phyloP scores from a whole-genome alignment of 345 rosid genomes.

The Eucalyptus cladocalyx region DNA sequence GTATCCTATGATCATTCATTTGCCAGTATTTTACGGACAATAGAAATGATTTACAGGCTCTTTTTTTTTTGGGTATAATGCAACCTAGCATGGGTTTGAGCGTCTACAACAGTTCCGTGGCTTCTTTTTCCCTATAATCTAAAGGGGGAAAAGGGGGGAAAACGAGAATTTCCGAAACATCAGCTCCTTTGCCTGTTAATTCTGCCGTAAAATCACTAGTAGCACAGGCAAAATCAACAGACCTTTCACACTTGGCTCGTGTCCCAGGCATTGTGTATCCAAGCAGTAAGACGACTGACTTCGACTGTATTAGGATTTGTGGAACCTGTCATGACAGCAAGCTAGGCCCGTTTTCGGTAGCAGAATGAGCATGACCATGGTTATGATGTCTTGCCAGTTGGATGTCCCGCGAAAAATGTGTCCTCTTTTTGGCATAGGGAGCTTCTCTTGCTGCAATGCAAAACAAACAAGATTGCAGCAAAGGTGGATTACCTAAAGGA shows the following conservation, averaged over 20 bases:
- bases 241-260: not conserved
- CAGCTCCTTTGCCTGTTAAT: not conserved
- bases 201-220: not conserved
- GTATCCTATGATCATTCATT: not conserved
- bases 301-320: not conserved
- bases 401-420: conserved; percentile 65
- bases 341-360: conserved; percentile 33
- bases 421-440: conserved; percentile 94
- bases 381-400: conserved; percentile 70
- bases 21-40: not conserved
- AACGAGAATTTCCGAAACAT: not conserved
- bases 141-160: not conserved
- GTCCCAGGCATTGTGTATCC: not conserved
- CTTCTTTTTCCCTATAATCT: not conserved
- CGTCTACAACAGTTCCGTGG: not conserved
- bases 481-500: not conserved
- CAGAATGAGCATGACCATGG: conserved; percentile 61
- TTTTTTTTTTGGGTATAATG: not conserved
- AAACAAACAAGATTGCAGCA: not conserved
- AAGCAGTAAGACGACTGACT: not conserved
- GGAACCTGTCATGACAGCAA: conserved; percentile 14
- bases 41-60: not conserved
- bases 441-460: conserved; percentile 88
- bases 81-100: not conserved
- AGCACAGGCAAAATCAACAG: not conserved